A percentile compares a stretch with the other conserved stretches of the same genome.
Conservation (phyloP, 768 basidiomycete genomes). For the Ramaria sp. region DNA sequence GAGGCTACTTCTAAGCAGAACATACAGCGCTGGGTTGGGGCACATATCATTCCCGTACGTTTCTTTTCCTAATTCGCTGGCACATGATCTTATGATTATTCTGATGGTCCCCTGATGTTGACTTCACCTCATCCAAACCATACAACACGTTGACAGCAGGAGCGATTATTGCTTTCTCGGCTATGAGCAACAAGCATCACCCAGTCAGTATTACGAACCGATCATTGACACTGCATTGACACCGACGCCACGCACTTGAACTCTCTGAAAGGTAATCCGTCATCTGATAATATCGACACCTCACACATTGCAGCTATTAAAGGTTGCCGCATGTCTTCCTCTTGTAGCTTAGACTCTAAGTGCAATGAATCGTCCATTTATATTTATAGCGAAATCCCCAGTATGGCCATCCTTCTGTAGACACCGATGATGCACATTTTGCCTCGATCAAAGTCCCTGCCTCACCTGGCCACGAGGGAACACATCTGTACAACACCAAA, state of each 20-base stretch:
- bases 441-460: constrained; percentile 17
- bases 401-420: background rate
- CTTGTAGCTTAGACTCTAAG: no score
- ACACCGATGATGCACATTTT: constrained; percentile 2
- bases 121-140: constrained; percentile 20
- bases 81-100: background rate
- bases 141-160: constrained; percentile 51
- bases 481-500: background rate
- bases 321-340: background rate
- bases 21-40: constrained; percentile 71
- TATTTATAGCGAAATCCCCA: background rate
- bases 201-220: background rate
- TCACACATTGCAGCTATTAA: background rate
- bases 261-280: background rate
- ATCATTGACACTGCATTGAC: background rate
- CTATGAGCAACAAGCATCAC: background rate
- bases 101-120: background rate
- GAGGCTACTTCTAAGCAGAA: constrained; percentile 51
- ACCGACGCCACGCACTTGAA: background rate
- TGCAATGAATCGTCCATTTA: background rate
- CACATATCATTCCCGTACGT: constrained; percentile 74
- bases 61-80: background rate
- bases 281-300: background rate
- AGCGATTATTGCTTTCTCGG: constrained; percentile 47
- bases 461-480: constrained; percentile 18